Percentiles rank a stretch among this genome's conserved stretches.
Evolutionary conservation across 805 yeast genomes (phyloP).

Genomic region (Tetrapisispora pingtungensis): DNA sequence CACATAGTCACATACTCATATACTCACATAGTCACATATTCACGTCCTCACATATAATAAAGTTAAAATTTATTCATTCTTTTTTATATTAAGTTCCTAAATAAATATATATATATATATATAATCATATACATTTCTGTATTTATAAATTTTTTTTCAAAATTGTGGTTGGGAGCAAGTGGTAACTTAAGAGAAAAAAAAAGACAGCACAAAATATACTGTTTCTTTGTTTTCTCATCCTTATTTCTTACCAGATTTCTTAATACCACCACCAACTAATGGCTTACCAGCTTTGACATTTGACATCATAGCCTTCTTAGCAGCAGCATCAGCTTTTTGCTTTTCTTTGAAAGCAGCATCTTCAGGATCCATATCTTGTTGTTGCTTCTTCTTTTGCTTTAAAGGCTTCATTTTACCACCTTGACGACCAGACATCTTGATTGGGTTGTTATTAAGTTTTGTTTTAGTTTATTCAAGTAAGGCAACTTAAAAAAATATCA

Average conservation of each 20-base stretch:
- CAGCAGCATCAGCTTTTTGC: slow-evolving; percentile 91
- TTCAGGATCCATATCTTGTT: slow-evolving; percentile 71
- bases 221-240: too few relatives aligned
- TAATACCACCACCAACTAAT: slow-evolving; percentile 86
- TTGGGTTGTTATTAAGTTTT: background rate
- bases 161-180: too few relatives aligned
- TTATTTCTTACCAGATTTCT: slow-evolving; percentile 66
- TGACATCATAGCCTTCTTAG: slow-evolving; percentile 81
- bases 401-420: slow-evolving; percentile 89
- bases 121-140: too few relatives aligned
- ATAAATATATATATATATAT: too few relatives aligned
- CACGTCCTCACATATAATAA: too few relatives aligned
- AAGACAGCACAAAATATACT: too few relatives aligned
- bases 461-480: too few relatives aligned
- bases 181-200: too few relatives aligned
- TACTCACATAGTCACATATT: background rate
- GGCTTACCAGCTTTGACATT: slow-evolving; percentile 89
- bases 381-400: slow-evolving; percentile 66
- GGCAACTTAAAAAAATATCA: too few relatives aligned
- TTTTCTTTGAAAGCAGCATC: slow-evolving; percentile 85
- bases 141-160: too few relatives aligned
- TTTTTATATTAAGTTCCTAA: too few relatives aligned
- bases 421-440: slow-evolving; percentile 83
- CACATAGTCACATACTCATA: background rate
- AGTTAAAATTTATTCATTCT: too few relatives aligned